Evolutionary conservation across 2,329 filamentous ascomycete genomes (phyloP).

Genomic region (Microdochium nivale): DNA sequence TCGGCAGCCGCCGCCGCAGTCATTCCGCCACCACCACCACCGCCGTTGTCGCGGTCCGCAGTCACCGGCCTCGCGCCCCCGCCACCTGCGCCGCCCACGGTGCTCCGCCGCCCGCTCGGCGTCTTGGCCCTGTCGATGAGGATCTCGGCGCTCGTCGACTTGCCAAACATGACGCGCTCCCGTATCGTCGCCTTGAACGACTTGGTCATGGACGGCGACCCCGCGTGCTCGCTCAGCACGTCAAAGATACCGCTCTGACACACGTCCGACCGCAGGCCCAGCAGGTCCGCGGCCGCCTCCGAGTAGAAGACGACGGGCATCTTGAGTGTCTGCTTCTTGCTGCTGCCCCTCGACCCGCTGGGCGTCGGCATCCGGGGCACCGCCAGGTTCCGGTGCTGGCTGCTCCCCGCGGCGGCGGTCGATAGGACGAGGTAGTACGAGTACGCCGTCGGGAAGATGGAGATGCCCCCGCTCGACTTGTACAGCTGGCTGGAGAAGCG

Average conservation of each 20-base stretch:
- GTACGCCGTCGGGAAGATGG: conserved; percentile 15
- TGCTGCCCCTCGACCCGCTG: conserved; percentile 8
- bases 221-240: conserved; percentile 39
- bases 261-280: conserved; percentile 31
- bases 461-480: conserved; percentile 3
- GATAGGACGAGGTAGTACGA: conserved; percentile 7
- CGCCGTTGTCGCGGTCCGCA: not conserved
- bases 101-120: not conserved
- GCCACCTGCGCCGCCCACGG: not conserved
- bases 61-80: not conserved
- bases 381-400: not conserved
- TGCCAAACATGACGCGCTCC: conserved; percentile 15
- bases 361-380: conserved; percentile 6
- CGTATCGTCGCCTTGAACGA: conserved; percentile 35
- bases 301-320: conserved; percentile 34
- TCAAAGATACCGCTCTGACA: conserved; percentile 44
- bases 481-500: conserved; percentile 6
- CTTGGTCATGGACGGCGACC: conserved; percentile 31
- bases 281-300: conserved; percentile 33
- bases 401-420: conserved; percentile 1
- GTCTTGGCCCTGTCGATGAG: conserved; percentile 4
- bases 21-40: too few species aligned
- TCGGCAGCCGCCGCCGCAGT: not conserved
- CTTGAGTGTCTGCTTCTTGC: conserved; percentile 13
- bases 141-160: conserved; percentile 18